These are phyloP conservation scores for Rhododendron griersonianum DNA, from an alignment of 148 eudicot species.

Conservation along the genomic window DNA sequence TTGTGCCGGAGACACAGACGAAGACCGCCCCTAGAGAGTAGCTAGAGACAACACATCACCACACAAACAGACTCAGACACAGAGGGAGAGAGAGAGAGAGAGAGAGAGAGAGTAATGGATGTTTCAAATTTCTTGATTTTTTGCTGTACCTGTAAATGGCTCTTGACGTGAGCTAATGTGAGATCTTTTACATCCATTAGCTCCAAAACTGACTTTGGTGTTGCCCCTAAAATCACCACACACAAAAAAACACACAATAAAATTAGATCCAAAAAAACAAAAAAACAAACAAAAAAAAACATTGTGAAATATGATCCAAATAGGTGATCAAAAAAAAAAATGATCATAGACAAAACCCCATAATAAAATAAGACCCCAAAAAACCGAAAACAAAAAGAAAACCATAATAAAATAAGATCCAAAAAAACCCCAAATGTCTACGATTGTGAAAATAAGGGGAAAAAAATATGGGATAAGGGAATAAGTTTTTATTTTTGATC, in stretches of 20 bases:
- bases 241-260: neutral
- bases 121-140: neutral
- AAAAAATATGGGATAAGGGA: no score
- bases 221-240: constrained; percentile 35
- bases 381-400: neutral
- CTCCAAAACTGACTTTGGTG: constrained; percentile 64
- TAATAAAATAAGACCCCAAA: neutral
- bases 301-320: neutral
- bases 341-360: neutral
- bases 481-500: no score
- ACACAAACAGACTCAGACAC: neutral
- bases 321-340: neutral
- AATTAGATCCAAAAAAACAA: neutral
- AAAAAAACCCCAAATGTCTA: neutral
- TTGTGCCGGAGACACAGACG: constrained; percentile 40
- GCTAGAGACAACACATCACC: neutral
- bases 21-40: constrained; percentile 11
- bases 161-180: constrained; percentile 58
- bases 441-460: no score
- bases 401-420: neutral
- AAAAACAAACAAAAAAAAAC: neutral
- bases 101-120: constrained; percentile 5
- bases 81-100: constrained; percentile 10
- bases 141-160: constrained; percentile 52
- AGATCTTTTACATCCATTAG: constrained; percentile 67